Evolutionary conservation across 2,329 filamentous ascomycete genomes (phyloP).

Genomic region (Zalaria sp.): DNA sequence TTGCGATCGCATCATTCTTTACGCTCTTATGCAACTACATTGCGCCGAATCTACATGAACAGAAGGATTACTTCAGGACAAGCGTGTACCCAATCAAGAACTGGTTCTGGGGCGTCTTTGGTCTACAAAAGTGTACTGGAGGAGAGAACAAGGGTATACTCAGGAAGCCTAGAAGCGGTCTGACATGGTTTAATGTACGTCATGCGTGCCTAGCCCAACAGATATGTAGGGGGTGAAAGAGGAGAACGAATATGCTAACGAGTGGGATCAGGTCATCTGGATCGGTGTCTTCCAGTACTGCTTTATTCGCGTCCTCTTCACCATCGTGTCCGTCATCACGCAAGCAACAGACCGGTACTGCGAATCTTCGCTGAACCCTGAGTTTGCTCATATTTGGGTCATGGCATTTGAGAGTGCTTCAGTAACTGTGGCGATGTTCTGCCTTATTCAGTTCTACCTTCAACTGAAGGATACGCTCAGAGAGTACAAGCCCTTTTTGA

Average conservation of each 20-base stretch:
- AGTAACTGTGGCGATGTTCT: slow-evolving; percentile 78
- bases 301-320: slow-evolving; percentile 67
- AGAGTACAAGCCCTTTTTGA: slow-evolving; percentile 59
- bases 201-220: too few relatives aligned
- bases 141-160: slow-evolving; percentile 51
- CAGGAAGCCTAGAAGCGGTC: slow-evolving; percentile 61
- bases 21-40: slow-evolving; percentile 69
- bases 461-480: slow-evolving; percentile 57
- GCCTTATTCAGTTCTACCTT: slow-evolving; percentile 73
- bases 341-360: slow-evolving; percentile 61
- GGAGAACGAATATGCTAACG: slow-evolving; percentile 9
- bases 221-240: background rate
- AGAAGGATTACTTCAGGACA: slow-evolving; percentile 65
- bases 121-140: slow-evolving; percentile 56
- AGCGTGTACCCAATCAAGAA: slow-evolving; percentile 45
- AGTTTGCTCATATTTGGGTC: slow-evolving; percentile 77
- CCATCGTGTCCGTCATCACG: slow-evolving; percentile 59
- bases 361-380: slow-evolving; percentile 60
- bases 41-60: slow-evolving; percentile 60
- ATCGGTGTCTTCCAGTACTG: slow-evolving; percentile 76
- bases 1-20: slow-evolving; percentile 79
- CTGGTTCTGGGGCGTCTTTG: slow-evolving; percentile 63
- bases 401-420: slow-evolving; percentile 56
- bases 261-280: slow-evolving; percentile 49
- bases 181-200: slow-evolving; percentile 75